phyloP scores from a whole-genome alignment of 352 stramenopile species.

The Pythium aquatile region DNA sequence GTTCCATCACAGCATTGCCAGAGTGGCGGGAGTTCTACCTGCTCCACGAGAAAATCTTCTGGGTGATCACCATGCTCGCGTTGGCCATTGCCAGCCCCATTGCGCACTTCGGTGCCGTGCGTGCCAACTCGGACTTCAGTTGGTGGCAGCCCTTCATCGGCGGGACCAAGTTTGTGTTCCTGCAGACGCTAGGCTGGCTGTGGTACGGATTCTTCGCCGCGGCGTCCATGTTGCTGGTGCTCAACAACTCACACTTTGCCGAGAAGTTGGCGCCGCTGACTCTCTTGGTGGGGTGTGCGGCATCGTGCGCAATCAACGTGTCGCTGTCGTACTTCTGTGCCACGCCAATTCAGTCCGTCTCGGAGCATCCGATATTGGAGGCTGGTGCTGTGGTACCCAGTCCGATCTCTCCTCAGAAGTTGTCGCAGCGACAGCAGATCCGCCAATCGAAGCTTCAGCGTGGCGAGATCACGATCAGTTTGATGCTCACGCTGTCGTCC shows the following conservation, averaged over 20 bases:
- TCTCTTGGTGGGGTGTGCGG: slow-evolving; percentile 34
- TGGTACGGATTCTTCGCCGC: slow-evolving; percentile 56
- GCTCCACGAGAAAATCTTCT: slow-evolving; percentile 40
- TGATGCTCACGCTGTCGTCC: slow-evolving; percentile 40
- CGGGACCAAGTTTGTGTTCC: slow-evolving; percentile 57
- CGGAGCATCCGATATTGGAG: not conserved
- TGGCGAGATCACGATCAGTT: slow-evolving; percentile 39
- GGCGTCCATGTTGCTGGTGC: slow-evolving; percentile 34
- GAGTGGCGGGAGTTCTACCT: slow-evolving; percentile 17
- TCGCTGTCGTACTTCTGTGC: slow-evolving; percentile 42
- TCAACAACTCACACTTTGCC: slow-evolving; percentile 38
- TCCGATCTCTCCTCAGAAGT: not conserved
- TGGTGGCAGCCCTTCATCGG: slow-evolving; percentile 59
- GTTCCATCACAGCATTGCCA: not conserved
- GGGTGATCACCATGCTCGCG: slow-evolving; percentile 35
- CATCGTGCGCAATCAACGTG: slow-evolving; percentile 29
- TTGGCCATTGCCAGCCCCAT: slow-evolving; percentile 39
- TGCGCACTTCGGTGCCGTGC: slow-evolving; percentile 39
- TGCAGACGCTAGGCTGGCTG: slow-evolving; percentile 57
- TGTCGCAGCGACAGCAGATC: not conserved
- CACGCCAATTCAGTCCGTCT: not conserved
- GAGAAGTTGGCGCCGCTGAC: slow-evolving; percentile 29
- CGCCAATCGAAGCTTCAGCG: slow-evolving; percentile 19
- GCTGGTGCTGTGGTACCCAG: not conserved
- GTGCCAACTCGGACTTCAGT: slow-evolving; percentile 26